Evolutionary conservation across 2,329 filamentous ascomycete genomes (phyloP).

Genomic region (Neocatenulostroma microsporum): DNA sequence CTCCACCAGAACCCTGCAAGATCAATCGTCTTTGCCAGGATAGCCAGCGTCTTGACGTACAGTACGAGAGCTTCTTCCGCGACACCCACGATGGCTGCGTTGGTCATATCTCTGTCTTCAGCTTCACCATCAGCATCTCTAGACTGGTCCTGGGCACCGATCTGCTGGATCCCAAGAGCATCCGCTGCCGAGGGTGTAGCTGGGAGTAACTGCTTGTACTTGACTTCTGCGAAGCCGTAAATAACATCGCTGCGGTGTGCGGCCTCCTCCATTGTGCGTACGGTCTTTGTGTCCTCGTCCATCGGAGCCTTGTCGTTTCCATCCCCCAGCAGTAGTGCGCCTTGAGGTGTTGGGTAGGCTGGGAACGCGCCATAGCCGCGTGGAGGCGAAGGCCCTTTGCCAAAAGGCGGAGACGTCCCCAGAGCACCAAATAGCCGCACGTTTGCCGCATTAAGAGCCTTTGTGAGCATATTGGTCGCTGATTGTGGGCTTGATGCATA

Average conservation of each 20-base stretch:
- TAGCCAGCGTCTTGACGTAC: slow-evolving; percentile 86
- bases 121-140: slow-evolving; percentile 42
- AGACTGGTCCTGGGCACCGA: slow-evolving; percentile 47
- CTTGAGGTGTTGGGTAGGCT: slow-evolving; percentile 65
- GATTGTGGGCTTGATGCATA: slow-evolving; percentile 67
- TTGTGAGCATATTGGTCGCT: slow-evolving; percentile 84
- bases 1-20: slow-evolving; percentile 90
- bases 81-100: slow-evolving; percentile 75
- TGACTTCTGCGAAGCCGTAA: slow-evolving; percentile 95
- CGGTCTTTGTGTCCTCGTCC: slow-evolving; percentile 72
- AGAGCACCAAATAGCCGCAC: slow-evolving; percentile 60
- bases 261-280: slow-evolving; percentile 80
- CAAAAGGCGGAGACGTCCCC: slow-evolving; percentile 56
- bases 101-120: slow-evolving; percentile 71
- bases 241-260: slow-evolving; percentile 93
- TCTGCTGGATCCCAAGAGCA: slow-evolving; percentile 53
- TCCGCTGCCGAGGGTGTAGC: slow-evolving; percentile 70
- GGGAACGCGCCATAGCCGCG: slow-evolving; percentile 75
- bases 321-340: slow-evolving; percentile 56
- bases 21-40: slow-evolving; percentile 92
- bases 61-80: slow-evolving; percentile 93
- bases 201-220: slow-evolving; percentile 94
- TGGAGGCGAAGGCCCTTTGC: slow-evolving; percentile 59
- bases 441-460: slow-evolving; percentile 90
- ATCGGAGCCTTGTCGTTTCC: slow-evolving; percentile 53